Percentiles rank a stretch among this genome's conserved stretches.
Evolutionary conservation across 108 stramenopile species (phyloP).

Genomic region (Nitzschia sp.): DNA sequence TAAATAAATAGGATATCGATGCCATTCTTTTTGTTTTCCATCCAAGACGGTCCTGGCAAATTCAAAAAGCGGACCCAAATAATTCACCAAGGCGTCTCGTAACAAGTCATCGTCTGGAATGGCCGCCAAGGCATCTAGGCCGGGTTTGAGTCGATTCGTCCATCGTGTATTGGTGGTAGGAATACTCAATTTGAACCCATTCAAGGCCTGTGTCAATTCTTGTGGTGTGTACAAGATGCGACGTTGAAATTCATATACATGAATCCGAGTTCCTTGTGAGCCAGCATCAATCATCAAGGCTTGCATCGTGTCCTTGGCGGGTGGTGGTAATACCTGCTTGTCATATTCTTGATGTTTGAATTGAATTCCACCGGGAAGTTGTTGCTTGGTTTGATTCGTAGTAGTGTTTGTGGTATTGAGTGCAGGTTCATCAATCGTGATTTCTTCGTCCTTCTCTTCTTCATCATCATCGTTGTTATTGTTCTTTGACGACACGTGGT

Average conservation of each 20-base stretch:
- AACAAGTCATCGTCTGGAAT: conserved; percentile 29
- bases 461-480: background rate
- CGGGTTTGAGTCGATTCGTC: conserved; percentile 79
- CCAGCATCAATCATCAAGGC: conserved; percentile 93
- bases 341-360: conserved; percentile 1
- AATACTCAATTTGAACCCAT: conserved; percentile 45
- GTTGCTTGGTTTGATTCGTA: background rate
- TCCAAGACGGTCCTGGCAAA: conserved; percentile 76
- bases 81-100: conserved; percentile 48
- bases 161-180: conserved; percentile 82
- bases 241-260: conserved; percentile 84
- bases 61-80: conserved; percentile 69
- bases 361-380: background rate
- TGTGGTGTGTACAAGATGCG: conserved; percentile 46
- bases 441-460: background rate
- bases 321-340: conserved; percentile 7
- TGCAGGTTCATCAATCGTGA: background rate
- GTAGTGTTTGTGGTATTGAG: background rate
- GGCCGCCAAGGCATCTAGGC: conserved; percentile 57
- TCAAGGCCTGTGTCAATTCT: conserved; percentile 28
- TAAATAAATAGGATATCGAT: conserved; percentile 83
- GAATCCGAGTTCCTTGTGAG: conserved; percentile 86
- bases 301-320: conserved; percentile 41
- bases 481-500: background rate
- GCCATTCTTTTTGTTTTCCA: conserved; percentile 62